Conservation (phyloP, 2,329 filamentous ascomycete species). For the Xylaria sp. region DNA sequence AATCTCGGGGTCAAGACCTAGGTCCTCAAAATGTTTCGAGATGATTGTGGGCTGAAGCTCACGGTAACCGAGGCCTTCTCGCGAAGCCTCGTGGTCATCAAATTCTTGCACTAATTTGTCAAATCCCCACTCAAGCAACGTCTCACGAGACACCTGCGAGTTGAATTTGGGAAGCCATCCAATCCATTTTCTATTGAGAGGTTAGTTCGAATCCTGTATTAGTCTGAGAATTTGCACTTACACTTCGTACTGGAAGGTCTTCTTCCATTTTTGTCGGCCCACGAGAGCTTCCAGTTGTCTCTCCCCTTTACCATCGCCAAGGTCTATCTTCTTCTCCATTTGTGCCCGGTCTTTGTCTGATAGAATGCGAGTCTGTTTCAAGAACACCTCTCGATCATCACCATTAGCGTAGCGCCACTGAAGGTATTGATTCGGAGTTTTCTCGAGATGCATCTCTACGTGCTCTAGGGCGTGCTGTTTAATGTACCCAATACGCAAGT, state of each 20-base stretch:
- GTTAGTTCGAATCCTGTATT: conserved; percentile 30
- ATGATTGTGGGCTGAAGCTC: conserved; percentile 92
- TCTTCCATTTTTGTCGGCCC: conserved; percentile 98
- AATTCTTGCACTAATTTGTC: conserved; percentile 96
- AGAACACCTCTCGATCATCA: conserved; percentile 93
- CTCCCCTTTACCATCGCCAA: conserved; percentile 79
- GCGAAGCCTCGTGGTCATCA: conserved; percentile 97
- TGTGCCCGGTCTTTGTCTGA: conserved; percentile 85
- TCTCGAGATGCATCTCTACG: conserved; percentile 99
- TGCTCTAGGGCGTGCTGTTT: conserved; percentile 99
- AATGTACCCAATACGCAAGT: conserved; percentile 98
- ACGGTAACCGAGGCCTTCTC: conserved; percentile 96
- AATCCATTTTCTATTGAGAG: conserved; percentile 78
- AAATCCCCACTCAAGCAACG: conserved; percentile 83
- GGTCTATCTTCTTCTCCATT: conserved; percentile 88
- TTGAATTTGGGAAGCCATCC: conserved; percentile 91
- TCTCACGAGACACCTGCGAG: conserved; percentile 90
- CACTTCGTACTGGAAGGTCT: conserved; percentile 98
- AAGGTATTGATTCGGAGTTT: conserved; percentile 98
- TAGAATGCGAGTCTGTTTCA: conserved; percentile 95
- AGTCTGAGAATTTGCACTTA: conserved; percentile 49
- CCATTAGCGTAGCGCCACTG: conserved; percentile 98
- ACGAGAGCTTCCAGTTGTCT: conserved; percentile 87
- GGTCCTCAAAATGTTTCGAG: conserved; percentile 96
- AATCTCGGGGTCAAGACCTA: conserved; percentile 95